These are phyloP conservation scores for Chlamydomonas incerta DNA, from an alignment of 139 green algal genomes.

Conservation along the genomic window DNA sequence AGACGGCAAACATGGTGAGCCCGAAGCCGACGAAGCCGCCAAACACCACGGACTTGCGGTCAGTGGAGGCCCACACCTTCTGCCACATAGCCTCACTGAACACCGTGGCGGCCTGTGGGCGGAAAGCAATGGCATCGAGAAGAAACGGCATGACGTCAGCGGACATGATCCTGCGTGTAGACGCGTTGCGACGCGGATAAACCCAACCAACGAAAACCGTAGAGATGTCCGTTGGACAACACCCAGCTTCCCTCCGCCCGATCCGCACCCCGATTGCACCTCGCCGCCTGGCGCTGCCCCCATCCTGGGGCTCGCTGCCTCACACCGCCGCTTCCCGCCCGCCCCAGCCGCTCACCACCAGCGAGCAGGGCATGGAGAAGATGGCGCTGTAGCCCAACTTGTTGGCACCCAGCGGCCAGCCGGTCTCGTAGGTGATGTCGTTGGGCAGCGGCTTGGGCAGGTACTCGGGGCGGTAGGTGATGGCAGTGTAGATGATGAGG, in stretches of 20 bases:
- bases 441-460: constrained; percentile 68
- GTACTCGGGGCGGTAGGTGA: constrained; percentile 65
- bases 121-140: no score
- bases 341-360: constrained; percentile 69
- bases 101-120: constrained; percentile 63
- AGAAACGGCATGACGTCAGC: no score
- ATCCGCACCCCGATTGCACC: no score
- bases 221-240: no score
- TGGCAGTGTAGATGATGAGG: constrained; percentile 74
- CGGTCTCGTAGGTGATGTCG: constrained; percentile 35
- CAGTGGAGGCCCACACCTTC: constrained; percentile 67
- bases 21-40: constrained; percentile 49
- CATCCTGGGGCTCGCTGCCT: no score
- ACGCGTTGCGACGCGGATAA: no score
- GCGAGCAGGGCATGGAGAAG: constrained; percentile 57
- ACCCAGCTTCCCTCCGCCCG: no score
- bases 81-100: constrained; percentile 90
- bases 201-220: no score
- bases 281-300: no score
- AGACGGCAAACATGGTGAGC: constrained; percentile 60
- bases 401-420: constrained; percentile 36
- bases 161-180: no score
- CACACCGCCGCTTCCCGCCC: no score
- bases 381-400: constrained; percentile 27
- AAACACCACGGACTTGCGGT: constrained; percentile 32